Evolutionary conservation across 129 eudicot species (phyloP), one percentile per base, ranked within the genome.

Genomic region (Chrysanthemum lavandulifolium): DNA sequence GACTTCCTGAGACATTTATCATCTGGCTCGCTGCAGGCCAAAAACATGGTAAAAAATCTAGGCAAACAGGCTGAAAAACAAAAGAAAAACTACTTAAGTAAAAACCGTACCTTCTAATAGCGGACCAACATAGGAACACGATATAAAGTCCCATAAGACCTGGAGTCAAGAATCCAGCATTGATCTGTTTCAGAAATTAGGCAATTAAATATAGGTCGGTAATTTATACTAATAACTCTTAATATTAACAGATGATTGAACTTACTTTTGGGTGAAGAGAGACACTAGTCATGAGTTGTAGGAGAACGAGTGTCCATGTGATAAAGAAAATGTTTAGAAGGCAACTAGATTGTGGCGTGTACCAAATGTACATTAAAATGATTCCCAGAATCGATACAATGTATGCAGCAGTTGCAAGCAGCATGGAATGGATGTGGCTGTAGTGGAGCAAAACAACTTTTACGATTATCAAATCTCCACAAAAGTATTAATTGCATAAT

Each of bases 101-200:
- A 67, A 67, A 11, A 10, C 13, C 4, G 27, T 83, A 63, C 97
- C 97, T 90, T 87, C 97, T 85, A 48, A 90, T 84, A 13, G 97
- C 97, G n/a, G 95, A 90, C 97, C 97, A 90, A 73, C 97, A 90
- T 59, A 90, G 88, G 73, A 87, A 90, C 75, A 87, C 97, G 1
- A 90, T 60, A 65, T 90, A 90, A 14, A 90, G 89, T 47, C 97
- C 97, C 97, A 90, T 87, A 40, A 90, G 70, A 18, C 97, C 97
- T 23, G 95, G 97, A 74, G 95, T 86, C 79, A 90, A 75, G 77
- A 87, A 85, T 23, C 95, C 95, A 9, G 87, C 82, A 43, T 60
- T 78, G 67, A 87, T 83, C 97, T 90, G 84, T 74, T 76, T 48
- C 67, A 73, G 5, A 73, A 72, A 31, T 15, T 18, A 10, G 12